Base-by-base conservation (phyloP, 495 filamentous ascomycete genomes). In the Penicillium cosmopolitanum region DNA sequence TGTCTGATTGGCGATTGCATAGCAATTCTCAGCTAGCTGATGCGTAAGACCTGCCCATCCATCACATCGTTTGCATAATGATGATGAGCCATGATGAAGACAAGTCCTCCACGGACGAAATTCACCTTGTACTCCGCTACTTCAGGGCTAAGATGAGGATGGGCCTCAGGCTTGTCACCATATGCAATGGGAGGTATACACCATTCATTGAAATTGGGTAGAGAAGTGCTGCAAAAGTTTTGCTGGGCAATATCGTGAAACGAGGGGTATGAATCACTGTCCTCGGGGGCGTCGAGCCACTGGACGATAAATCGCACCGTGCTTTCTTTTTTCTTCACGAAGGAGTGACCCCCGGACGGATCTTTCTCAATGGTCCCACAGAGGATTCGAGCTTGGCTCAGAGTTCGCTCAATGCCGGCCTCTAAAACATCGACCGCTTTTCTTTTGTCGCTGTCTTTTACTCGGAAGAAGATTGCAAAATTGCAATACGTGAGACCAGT, bases 1-100 rank as follows among this genome's bases (percentile, higher is more conserved):
- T 15, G 71, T 75, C 6, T 66, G 33, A 42, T 73, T 68, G 25
- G 66, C n/a, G 35, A 75, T 66, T 12, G 77, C 64, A 25, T 56
- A 55, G 62, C 74, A 80, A 60, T 80, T 77, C 36, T 80, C 77
- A 8, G 77, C 77, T 15, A 80, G 66, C 43, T 80, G 77, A 33
- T 73, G 67, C 0, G 66, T 54, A 18, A 76, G 66, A 13, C 69
- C 62, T 11, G 74, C 66, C 71, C 73, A 77, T 12, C 73, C 72
- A 76, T 77, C 6, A 78, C 65, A 55, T 80, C 77, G 56, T 76
- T 75, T 53, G 71, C 55, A 57, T 73, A 78, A 55, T 82, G 78
- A 56, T 79, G 78, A 54, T 70, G 63, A 53, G 79, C 74, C 64
- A 75, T 76, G 53, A 70, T 73, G 59, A 80, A 73, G 18, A 79